Evolutionary conservation across 164 flowering plant genomes (phyloP), one percentile per base, ranked within the genome.

Genomic region (Vitis labrusca): DNA sequence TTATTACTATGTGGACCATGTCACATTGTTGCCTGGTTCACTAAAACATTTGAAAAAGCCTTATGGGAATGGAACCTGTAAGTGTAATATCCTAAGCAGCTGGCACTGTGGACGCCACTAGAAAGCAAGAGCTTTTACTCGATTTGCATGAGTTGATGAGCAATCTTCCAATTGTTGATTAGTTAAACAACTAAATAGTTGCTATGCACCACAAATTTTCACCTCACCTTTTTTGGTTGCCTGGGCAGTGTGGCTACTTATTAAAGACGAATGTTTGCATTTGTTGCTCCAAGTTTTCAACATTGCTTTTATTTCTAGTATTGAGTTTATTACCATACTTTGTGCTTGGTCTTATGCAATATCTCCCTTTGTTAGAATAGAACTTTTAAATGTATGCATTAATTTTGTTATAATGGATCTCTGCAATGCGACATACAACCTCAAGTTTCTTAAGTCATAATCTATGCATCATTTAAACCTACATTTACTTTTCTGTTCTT

Each of bases 401-500:
- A 37, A 37, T 37, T 37, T 37, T 37, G 6, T 23, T 37, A 6
- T 37, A 37, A 16, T 60, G 63, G 48, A 13, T 32, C 13, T 1
- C 16, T 15, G 30, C 7, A 16, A 49, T 63, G 47, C 44, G 49
- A 47, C 1, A 44, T 17, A 61, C 17, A 37, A 37, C n/a, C 27
- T 58, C 10, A 19, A 12, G 7, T 60, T 32, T 60, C 6, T 12
- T 16, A n/a, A 16, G 10, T 17, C 53, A n/a, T 57, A 2, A 47
- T 58, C 14, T 15, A 9, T 23, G 15, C 49, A 59, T 32, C 16
- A 50, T 12, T 54, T 68, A 50, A 51, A 56, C 6, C 52, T 64
- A 49, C 17, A 59, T 61, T 61, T 3, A 4, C 61, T 59, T 60
- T 66, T 44, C 15, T 49, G 10, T 52, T 53, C 60, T 63, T 59